These are phyloP conservation scores for Omphalotus guepiniiformis DNA, from an alignment of 768 basidiomycete genomes.

Conservation along the genomic window DNA sequence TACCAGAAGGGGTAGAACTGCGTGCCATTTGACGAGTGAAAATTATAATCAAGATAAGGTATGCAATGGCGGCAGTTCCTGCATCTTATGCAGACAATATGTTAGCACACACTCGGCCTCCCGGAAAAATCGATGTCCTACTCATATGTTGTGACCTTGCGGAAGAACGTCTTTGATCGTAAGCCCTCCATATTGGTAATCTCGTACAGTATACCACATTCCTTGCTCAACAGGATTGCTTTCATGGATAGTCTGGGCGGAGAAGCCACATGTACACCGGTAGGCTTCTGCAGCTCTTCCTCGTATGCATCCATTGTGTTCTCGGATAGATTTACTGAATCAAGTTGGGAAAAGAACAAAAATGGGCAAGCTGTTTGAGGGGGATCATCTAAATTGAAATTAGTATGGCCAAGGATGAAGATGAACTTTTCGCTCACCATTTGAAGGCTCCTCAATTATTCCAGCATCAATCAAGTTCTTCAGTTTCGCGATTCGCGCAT, in stretches of 20 bases:
- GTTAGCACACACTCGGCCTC: not conserved
- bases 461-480: conserved; percentile 65
- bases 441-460: conserved; percentile 45
- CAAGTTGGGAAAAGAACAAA: conserved; percentile 59
- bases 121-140: conserved; percentile 2
- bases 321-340: conserved; percentile 48
- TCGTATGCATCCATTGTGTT: conserved; percentile 65
- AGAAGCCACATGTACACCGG: conserved; percentile 58
- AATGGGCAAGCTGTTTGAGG: conserved; percentile 60
- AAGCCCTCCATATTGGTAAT: conserved; percentile 64
- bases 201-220: conserved; percentile 75
- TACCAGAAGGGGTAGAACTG: conserved; percentile 73
- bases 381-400: conserved; percentile 35
- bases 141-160: conserved; percentile 67
- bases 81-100: conserved; percentile 55
- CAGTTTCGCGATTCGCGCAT: conserved; percentile 52
- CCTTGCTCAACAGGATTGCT: conserved; percentile 69
- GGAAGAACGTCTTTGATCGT: conserved; percentile 64
- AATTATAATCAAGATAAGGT: conserved; percentile 62
- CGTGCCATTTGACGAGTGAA: conserved; percentile 71
- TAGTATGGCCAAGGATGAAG: not conserved
- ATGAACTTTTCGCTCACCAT: conserved; percentile 21
- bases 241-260: conserved; percentile 55
- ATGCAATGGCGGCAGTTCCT: conserved; percentile 59
- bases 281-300: conserved; percentile 68